These are phyloP conservation scores for Coemansia sp. DNA, from an alignment of 192 early-diverging fungal genomes.

Conservation along the genomic window DNA sequence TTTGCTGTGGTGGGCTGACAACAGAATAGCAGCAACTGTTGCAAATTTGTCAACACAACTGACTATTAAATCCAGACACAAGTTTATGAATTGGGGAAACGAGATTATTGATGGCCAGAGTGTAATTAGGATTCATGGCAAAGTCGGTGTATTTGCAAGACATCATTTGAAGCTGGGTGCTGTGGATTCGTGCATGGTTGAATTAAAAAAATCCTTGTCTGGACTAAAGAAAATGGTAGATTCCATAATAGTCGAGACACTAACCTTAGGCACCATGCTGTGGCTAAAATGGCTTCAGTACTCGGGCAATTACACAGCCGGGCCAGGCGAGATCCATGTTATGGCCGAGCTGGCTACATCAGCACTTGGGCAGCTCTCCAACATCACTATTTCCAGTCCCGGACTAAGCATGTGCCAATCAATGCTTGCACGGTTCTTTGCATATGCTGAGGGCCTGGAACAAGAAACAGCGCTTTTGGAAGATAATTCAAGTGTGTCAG, in stretches of 20 bases:
- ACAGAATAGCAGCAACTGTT: neutral
- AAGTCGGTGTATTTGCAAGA: neutral
- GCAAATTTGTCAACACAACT: neutral
- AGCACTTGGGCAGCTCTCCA: neutral
- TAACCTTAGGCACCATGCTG: neutral
- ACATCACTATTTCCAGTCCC: neutral
- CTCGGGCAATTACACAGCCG: neutral
- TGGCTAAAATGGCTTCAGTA: slow-evolving; percentile 4
- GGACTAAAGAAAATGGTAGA: neutral
- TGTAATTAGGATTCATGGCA: slow-evolving; percentile 1
- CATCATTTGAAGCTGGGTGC: neutral
- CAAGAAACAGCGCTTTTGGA: slow-evolving; percentile 65
- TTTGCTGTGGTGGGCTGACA: neutral
- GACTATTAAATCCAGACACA: neutral
- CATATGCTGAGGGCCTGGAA: slow-evolving; percentile 9
- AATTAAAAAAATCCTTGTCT: neutral
- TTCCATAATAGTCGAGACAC: neutral
- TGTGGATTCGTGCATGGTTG: neutral
- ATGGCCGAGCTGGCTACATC: slow-evolving; percentile 1
- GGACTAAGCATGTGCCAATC: neutral
- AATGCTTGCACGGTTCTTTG: slow-evolving; percentile 9
- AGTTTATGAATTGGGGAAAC: neutral
- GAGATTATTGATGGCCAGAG: slow-evolving; percentile 2
- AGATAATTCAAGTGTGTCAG: slow-evolving; percentile 29
- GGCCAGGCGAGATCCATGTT: slow-evolving; percentile 8